A percentile compares a stretch with the other conserved stretches of the same genome.
These are phyloP conservation scores for Sporobolomyces roseus DNA, from an alignment of 768 basidiomycete genomes.

Conservation along the genomic window DNA sequence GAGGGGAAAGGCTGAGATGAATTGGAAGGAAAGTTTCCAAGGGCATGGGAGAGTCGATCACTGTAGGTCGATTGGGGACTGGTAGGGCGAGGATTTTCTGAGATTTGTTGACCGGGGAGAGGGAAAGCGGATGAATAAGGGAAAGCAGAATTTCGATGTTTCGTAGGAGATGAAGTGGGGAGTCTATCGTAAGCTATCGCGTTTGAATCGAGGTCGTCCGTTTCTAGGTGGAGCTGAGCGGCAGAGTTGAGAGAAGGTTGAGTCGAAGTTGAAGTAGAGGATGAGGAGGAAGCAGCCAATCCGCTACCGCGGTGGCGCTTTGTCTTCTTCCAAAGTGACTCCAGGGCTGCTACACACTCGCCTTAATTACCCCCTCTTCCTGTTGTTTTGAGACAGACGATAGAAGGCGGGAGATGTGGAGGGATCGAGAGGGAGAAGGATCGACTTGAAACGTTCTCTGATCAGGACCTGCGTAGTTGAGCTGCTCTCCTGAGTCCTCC, in stretches of 20 bases:
- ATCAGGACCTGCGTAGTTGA: too few relatives aligned
- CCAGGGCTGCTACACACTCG: conserved; percentile 12
- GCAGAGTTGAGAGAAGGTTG: too few relatives aligned
- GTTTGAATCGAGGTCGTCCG: conserved; percentile 12
- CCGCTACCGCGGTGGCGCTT: conserved; percentile 21
- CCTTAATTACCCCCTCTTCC: not conserved
- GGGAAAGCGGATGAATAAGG: conserved; percentile 32
- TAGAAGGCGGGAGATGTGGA: too few relatives aligned
- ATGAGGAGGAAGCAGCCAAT: not conserved
- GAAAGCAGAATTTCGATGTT: conserved; percentile 10
- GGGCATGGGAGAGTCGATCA: conserved; percentile 24
- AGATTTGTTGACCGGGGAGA: conserved; percentile 15
- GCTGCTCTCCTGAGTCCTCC: too few relatives aligned
- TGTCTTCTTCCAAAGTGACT: conserved; percentile 24
- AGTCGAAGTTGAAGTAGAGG: not conserved
- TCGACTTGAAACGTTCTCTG: too few relatives aligned
- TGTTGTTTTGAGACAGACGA: too few relatives aligned
- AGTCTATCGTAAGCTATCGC: conserved; percentile 29
- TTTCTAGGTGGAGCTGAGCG: conserved; percentile 9
- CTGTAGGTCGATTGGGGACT: not conserved
- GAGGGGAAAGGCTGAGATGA: not conserved
- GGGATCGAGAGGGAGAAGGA: too few relatives aligned
- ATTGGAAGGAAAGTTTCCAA: conserved; percentile 14
- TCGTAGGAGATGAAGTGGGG: conserved; percentile 28
- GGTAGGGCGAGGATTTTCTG: not conserved